Base-by-base conservation (phyloP, 2,329 filamentous ascomycete species). In the Fusarium nanum region DNA sequence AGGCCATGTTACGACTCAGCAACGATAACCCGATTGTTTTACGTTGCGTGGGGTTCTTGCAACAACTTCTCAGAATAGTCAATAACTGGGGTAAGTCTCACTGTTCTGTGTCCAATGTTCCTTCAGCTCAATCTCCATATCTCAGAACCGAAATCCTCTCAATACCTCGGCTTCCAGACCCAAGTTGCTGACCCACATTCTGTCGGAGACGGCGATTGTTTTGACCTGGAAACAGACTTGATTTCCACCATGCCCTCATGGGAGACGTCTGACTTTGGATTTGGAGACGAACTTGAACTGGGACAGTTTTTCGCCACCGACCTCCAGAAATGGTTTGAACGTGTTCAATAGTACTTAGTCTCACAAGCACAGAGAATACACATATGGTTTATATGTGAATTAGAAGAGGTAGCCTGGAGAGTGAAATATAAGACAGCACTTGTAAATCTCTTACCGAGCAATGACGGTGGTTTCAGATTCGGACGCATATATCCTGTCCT, bases 221-320 rank as follows among this genome's bases (percentile, higher is more conserved):
- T 50, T 18, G 47, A 46, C 14, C 23, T 55, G 3, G 60, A 47
- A 22, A 47, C 41, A 0, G 40, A 61, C 13, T 27, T 63, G 7
- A 11, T 63, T 0, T 62, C 58, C 1, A 56, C 40, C 2, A 62
- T 61, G 56, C 59, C 56, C 4, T 44, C 34, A 2, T 62, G 42
- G 60, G 58, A 60, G 5, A 34, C 27, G 0, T 32, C 53, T 3
- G 20, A 25, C 4, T 20, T 48, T 7, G 54, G 20, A 0, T 53
- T 62, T 22, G 23, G 44, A 3, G 60, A 64, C 16, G 60, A 64
- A 20, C 58, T 64, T 47, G 60, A 64, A 28, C 6, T 64, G 6
- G 60, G 60, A 1, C 60, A 62, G 28, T 64, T 64, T 10, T 62
- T 64, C 13, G 37, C 58, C 0, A 64, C 42, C 3, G 60, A 62